Conservation (phyloP, 2,329 filamentous ascomycete genomes). For the Aspergillus brasiliensis region DNA sequence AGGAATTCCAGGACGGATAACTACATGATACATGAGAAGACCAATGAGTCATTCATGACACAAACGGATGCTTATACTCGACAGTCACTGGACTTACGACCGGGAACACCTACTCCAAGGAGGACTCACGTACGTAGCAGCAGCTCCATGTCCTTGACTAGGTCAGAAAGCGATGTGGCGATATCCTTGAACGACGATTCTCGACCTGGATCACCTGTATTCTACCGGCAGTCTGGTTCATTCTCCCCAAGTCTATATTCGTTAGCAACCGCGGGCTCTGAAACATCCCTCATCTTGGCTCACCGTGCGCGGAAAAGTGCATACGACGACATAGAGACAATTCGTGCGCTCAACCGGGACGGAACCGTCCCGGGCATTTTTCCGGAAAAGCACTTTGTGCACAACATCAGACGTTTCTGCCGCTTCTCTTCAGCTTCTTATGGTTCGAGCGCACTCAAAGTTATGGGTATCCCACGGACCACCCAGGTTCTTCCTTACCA, state of each 20-base stretch:
- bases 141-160: constrained; percentile 46
- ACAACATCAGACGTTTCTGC: constrained; percentile 49
- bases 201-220: constrained; percentile 31
- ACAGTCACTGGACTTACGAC: constrained; percentile 36
- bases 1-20: constrained; percentile 30
- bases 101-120: constrained; percentile 42
- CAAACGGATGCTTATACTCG: constrained; percentile 48
- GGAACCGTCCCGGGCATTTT: constrained; percentile 50
- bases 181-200: constrained; percentile 33
- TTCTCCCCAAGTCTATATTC: constrained; percentile 50
- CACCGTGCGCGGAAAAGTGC: constrained; percentile 45
- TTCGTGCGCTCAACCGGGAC: constrained; percentile 46
- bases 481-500: constrained; percentile 34
- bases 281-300: constrained; percentile 48
- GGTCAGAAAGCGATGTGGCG: constrained; percentile 44
- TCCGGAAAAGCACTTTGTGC: constrained; percentile 48
- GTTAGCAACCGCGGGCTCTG: constrained; percentile 46
- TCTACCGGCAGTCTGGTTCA: constrained; percentile 40
- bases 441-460: constrained; percentile 48
- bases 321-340: constrained; percentile 50
- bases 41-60: constrained; percentile 42
- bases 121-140: constrained; percentile 46
- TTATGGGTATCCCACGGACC: constrained; percentile 47
- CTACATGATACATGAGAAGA: constrained; percentile 42
- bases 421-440: constrained; percentile 53